Conservation (phyloP, 768 basidiomycete genomes). For the Leccinum variicolor region DNA sequence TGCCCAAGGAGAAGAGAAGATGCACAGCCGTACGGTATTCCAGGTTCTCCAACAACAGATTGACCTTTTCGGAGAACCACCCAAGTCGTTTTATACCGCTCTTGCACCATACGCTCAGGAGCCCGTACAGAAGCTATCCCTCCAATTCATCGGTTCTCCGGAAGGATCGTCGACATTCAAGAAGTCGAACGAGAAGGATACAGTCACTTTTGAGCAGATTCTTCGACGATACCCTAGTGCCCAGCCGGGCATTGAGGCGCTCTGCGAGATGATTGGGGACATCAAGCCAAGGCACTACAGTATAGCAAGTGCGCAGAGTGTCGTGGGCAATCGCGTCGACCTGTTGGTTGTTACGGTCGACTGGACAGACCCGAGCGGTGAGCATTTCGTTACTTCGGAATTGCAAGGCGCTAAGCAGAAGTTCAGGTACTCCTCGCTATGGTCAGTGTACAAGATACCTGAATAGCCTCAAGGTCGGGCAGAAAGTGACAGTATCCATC, state of each 20-base stretch:
- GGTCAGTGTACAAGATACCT: slow-evolving; percentile 98
- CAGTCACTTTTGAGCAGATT: slow-evolving; percentile 89
- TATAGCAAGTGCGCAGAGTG: slow-evolving; percentile 94
- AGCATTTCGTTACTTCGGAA: slow-evolving; percentile 18
- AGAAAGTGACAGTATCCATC: slow-evolving; percentile 95
- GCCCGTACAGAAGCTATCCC: slow-evolving; percentile 68
- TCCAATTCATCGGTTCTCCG: slow-evolving; percentile 90
- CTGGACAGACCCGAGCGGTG: slow-evolving; percentile 84
- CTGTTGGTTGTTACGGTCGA: slow-evolving; percentile 95
- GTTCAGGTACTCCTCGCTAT: slow-evolving; percentile 66
- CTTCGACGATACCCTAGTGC: slow-evolving; percentile 75
- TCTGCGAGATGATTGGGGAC: slow-evolving; percentile 89
- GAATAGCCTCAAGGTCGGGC: slow-evolving; percentile 74
- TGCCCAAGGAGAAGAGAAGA: slow-evolving; percentile 55
- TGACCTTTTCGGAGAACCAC: slow-evolving; percentile 93
- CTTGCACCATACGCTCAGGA: slow-evolving; percentile 72
- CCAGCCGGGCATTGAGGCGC: slow-evolving; percentile 73
- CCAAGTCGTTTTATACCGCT: slow-evolving; percentile 92
- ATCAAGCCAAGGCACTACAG: slow-evolving; percentile 98
- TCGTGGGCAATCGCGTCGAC: slow-evolving; percentile 93
- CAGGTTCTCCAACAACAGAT: slow-evolving; percentile 96
- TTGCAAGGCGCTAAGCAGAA: slow-evolving; percentile 3
- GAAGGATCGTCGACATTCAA: slow-evolving; percentile 94
- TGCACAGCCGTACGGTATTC: slow-evolving; percentile 93
- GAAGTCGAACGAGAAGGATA: slow-evolving; percentile 92